A percentile compares a stretch with the other conserved stretches of the same genome.
Conservation (phyloP, 106 monocot genomes). For the Allium sativum region DNA sequence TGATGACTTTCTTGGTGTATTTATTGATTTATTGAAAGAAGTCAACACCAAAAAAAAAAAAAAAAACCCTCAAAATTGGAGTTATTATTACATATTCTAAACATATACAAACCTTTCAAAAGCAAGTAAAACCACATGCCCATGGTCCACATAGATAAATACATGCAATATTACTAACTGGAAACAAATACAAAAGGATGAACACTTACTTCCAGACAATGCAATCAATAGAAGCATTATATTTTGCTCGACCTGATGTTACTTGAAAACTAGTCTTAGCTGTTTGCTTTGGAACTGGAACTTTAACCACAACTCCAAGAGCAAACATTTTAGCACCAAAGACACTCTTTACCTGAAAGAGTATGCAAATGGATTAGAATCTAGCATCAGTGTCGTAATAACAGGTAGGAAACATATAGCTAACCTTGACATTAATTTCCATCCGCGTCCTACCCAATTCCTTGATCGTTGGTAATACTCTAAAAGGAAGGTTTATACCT, state of each 20-base stretch:
- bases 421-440: slow-evolving; percentile 98
- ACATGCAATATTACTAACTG: too few relatives aligned
- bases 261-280: slow-evolving; percentile 98
- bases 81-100: too few relatives aligned
- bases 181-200: neutral
- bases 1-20: too few relatives aligned
- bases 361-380: neutral
- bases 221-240: slow-evolving; percentile 93
- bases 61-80: too few relatives aligned
- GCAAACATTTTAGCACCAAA: slow-evolving; percentile 99
- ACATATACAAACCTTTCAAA: too few relatives aligned
- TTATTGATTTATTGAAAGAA: too few relatives aligned
- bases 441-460: slow-evolving; percentile 91
- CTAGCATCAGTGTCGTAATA: neutral
- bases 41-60: too few relatives aligned
- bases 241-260: slow-evolving; percentile 95
- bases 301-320: slow-evolving; percentile 91
- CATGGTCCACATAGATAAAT: too few relatives aligned
- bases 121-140: too few relatives aligned
- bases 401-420: neutral
- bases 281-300: slow-evolving; percentile 98
- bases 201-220: slow-evolving; percentile 96
- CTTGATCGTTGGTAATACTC: slow-evolving; percentile 94
- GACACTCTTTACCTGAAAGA: slow-evolving; percentile 87
- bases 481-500: slow-evolving; percentile 97